Base-by-base conservation (phyloP, 2,329 filamentous ascomycete species). In the Thelonectria olida region DNA sequence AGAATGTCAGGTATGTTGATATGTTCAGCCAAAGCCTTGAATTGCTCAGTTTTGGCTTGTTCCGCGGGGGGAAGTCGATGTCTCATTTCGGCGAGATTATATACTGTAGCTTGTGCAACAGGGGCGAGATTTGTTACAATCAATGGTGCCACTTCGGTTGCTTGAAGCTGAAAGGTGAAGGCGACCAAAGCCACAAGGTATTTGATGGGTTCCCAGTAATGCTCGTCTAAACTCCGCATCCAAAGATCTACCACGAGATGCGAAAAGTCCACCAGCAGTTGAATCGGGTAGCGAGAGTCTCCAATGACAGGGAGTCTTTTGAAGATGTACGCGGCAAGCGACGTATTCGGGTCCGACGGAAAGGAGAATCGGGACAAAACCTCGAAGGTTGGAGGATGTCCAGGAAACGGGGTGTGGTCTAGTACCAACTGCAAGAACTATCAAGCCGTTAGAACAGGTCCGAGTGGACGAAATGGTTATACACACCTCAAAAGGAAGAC, bases 241-340 rank as follows among this genome's bases (percentile, higher is more conserved):
- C 92, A 95, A 13, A 95, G 75, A 15, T 84, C 81, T 50, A 92
- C 82, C 19, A 93, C 76, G 27, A 88, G 79, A 49, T 86, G 81
- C 51, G 87, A 88, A 65, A 93, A 88, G 61, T 88, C 85, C 9
- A 89, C 79, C 1, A 90, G 84, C 4, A 92, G 80, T 72, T 78
- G 86, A 76, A 78, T 81, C 49, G 79, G 85, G 61, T 79, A 82
- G 54, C 72, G 79, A 55, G 74, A 79, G 47, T 76, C 81, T 52
- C 85, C 85, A 63, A 88, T 81, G 6, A 81, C 73, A 0, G 89
- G 86, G n/a, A 95, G 76, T 44, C 84, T 85, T 64, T 91, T 87
- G 54, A 92, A 85, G 27, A 94, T 84, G 20, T 89, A 81, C 3
- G 90, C 87, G 0, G 90, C 87, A 7, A 94, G 80, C 0, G 88